Evolutionary conservation across 768 basidiomycete species (phyloP), one percentile per base, ranked within the genome.

Genomic region (Suillus decipiens): DNA sequence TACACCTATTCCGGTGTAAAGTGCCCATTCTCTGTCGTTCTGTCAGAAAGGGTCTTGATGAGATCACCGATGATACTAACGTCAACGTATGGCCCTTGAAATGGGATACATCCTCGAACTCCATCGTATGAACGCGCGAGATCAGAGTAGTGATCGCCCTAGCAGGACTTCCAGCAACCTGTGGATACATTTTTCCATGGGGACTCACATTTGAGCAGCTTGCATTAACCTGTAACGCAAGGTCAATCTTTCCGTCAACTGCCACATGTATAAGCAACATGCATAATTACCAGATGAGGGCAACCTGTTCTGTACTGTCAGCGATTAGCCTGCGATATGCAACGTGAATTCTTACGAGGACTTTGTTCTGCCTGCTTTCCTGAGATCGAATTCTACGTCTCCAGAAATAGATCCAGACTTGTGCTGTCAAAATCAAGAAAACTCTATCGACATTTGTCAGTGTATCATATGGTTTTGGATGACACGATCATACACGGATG

Each of bases 351-450:
- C 55, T 2, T 57, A 57, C 55, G 15, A 57, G 9, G 41, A 11
- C 9, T 41, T 57, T 39, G 24, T 0, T 57, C 22, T 19, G 37
- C 17, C 2, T 41, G 17, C 7, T 57, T 39, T 57, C 37, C 17
- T 8, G 55, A 41, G 37, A 56, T 39, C 55, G 55, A 39, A 56
- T 24, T 10, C 2, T 24, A 17, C 17, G 55, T 14, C 24, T 39
- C 37, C 55, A 24, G 55, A 57, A 41, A 19, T 41, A 57, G 17
- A 57, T 19, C 55, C 55, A 57, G 37, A 39, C 24, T 57, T 57
- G 55, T 9, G 55, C 55, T 8, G 37, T 57, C 22, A 57, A 41
- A 28, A 57, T 57, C 9, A 57, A 28, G 37, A 57, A 57, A 57
- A 41, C 10, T 41, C 55, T 57, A 15, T 19, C 1, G 6, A n/a